Evolutionary conservation across 148 eudicot species (phyloP), one percentile per base, ranked within the genome.

Genomic region (Cornus florida): DNA sequence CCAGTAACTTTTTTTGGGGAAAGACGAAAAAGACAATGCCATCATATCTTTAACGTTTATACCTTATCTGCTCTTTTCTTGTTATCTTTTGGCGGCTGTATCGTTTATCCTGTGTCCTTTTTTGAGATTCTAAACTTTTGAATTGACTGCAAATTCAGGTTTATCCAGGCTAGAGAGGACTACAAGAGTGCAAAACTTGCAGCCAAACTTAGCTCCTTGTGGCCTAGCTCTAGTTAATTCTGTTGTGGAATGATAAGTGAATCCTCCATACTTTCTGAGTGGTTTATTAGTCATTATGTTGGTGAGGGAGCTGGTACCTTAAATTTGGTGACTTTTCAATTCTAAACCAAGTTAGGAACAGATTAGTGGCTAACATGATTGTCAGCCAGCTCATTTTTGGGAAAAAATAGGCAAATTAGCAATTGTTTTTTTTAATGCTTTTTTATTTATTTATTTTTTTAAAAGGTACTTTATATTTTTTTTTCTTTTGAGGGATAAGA

Each of bases 161-260:
- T 95, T 84, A 93, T 95, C 81, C 91, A 95, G 78, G 92, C 93
- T 16, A 86, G 98, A 50, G 98, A 93, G 73, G 98, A 95, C 86
- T 95, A 90, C 85, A 95, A 93, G 85, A 92, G 97, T 72, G 97
- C 98, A 33, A 93, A 95, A 81, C 90, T 95, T 71, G 98, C 98
- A 13, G 71, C 97, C 20, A 89, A 86, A 73, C 97, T 95, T 73
- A 90, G 95, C 84, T 90, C 97, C 72, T 86, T 91, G 84, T 93
- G 95, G 95, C 78, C 90, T 48, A 87, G 92, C 86, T 85, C 89
- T 13, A 82, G 85, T 87, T 93, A 72, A 88, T 72, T 53, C 41
- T 35, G 38, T 35, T 65, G 32, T 10, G 59, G 23, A 6, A 71
- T 71, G 33, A 35, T 1, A 35, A 35, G 59, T 22, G 57, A 71